A percentile compares a stretch with the other conserved stretches of the same genome.
Conservation (phyloP, 352 stramenopile species). For the Phytophthora vignae region DNA sequence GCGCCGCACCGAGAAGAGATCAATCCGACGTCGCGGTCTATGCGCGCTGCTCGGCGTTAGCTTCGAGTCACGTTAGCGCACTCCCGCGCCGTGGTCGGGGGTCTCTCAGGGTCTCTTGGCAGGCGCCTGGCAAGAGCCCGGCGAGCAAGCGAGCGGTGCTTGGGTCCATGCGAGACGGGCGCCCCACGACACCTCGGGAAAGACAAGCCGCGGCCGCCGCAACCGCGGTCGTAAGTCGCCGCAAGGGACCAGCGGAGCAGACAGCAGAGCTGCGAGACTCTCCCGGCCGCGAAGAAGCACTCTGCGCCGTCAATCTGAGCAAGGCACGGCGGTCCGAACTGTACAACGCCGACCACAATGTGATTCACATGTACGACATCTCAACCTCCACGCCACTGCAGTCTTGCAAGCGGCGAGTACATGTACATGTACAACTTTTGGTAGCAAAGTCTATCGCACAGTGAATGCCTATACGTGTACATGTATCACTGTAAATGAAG, state of each 20-base stretch:
- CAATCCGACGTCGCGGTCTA: slow-evolving; percentile 16
- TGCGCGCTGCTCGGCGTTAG: slow-evolving; percentile 15
- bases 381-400: neutral
- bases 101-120: slow-evolving; percentile 29
- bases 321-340: neutral
- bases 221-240: slow-evolving; percentile 5
- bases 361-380: neutral
- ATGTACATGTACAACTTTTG: no score
- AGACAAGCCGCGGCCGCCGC: slow-evolving; percentile 9
- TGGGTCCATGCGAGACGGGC: slow-evolving; percentile 2
- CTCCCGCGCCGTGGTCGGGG: slow-evolving; percentile 15
- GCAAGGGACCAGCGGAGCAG: slow-evolving; percentile 1
- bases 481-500: no score
- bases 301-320: neutral
- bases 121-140: neutral
- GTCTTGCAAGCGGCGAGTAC: neutral
- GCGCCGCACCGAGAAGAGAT: slow-evolving; percentile 20
- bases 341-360: slow-evolving; percentile 1
- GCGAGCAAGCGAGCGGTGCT: slow-evolving; percentile 22
- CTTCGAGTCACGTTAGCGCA: slow-evolving; percentile 2
- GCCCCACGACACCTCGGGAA: neutral
- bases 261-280: slow-evolving; percentile 1
- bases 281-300: neutral
- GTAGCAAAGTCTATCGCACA: no score
- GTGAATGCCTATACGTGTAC: no score